phyloP scores from a whole-genome alignment of 768 basidiomycete genomes.

The Mycena vitilis region DNA sequence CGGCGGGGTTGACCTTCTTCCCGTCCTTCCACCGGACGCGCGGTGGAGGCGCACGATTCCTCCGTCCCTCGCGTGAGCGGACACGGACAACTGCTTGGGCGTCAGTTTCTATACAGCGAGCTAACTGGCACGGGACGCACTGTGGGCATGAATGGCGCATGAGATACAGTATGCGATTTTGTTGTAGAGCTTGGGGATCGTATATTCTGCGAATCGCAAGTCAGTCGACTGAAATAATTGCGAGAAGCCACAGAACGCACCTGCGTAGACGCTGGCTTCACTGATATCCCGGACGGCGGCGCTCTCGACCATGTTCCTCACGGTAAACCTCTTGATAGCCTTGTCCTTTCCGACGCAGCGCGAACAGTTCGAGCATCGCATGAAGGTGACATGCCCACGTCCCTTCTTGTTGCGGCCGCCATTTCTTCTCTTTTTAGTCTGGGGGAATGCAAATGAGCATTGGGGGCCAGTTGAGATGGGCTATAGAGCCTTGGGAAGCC shows the following conservation, averaged over 20 bases:
- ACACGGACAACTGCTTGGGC: conserved; percentile 91
- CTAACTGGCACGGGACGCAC: conserved; percentile 55
- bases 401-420: conserved; percentile 99
- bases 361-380: conserved; percentile 99
- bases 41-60: conserved; percentile 97
- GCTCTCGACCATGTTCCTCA: conserved; percentile 99
- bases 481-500: too few species aligned
- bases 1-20: conserved; percentile 96
- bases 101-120: background rate
- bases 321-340: conserved; percentile 99
- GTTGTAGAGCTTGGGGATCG: conserved; percentile 96
- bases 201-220: conserved; percentile 74
- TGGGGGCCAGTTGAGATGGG: too few species aligned
- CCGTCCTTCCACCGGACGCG: conserved; percentile 96
- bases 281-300: conserved; percentile 98
- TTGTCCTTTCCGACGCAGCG: conserved; percentile 99
- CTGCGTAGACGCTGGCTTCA: conserved; percentile 93
- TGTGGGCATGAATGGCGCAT: conserved; percentile 99
- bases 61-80: conserved; percentile 92
- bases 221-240: background rate
- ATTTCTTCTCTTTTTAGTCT: conserved; percentile 99
- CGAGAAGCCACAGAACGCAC: conserved; percentile 55
- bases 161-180: conserved; percentile 99
- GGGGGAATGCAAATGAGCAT: conserved; percentile 29
- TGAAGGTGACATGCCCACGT: conserved; percentile 93